Evolutionary conservation across 2,329 filamentous ascomycete genomes (phyloP).

Genomic region (Fusarium marasasianum): DNA sequence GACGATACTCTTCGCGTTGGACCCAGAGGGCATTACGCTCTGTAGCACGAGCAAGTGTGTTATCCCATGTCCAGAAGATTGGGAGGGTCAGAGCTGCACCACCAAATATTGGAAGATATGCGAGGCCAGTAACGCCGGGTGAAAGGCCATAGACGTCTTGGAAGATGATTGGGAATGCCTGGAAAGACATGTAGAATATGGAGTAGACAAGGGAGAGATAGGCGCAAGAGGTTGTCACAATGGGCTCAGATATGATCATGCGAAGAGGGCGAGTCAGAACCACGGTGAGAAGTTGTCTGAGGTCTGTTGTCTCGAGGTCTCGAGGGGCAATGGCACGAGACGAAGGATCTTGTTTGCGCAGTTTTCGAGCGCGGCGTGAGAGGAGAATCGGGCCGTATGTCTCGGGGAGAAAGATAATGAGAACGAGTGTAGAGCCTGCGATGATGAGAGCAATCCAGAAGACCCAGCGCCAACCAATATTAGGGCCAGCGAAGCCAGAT

Average conservation of each 20-base stretch:
- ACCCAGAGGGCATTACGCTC: conserved; percentile 64
- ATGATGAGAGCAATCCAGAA: conserved; percentile 78
- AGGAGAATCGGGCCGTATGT: conserved; percentile 69
- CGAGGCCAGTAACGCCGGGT: conserved; percentile 71
- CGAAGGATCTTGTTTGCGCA: conserved; percentile 65
- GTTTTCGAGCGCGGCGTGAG: conserved; percentile 62
- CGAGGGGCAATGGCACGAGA: conserved; percentile 64
- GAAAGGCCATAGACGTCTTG: conserved; percentile 69
- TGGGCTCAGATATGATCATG: conserved; percentile 77
- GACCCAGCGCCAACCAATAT: conserved; percentile 73
- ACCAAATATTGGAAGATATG: conserved; percentile 74
- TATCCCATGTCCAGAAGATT: conserved; percentile 74
- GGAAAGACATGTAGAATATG: conserved; percentile 77
- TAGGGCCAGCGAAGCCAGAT: conserved; percentile 67
- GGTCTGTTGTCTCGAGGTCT: conserved; percentile 68
- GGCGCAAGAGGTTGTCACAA: conserved; percentile 74
- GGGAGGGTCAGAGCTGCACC: conserved; percentile 68
- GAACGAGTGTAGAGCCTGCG: conserved; percentile 68
- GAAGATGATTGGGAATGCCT: conserved; percentile 79
- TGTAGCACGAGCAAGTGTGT: conserved; percentile 63
- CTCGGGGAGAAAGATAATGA: conserved; percentile 72
- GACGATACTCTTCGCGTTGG: conserved; percentile 70
- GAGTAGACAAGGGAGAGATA: conserved; percentile 78
- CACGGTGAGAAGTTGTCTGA: conserved; percentile 70
- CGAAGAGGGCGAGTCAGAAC: conserved; percentile 76